Percentiles rank a stretch among this genome's conserved stretches.
Conservation (phyloP, 2,329 filamentous ascomycete genomes). For the Pseudogymnoascus sp. region DNA sequence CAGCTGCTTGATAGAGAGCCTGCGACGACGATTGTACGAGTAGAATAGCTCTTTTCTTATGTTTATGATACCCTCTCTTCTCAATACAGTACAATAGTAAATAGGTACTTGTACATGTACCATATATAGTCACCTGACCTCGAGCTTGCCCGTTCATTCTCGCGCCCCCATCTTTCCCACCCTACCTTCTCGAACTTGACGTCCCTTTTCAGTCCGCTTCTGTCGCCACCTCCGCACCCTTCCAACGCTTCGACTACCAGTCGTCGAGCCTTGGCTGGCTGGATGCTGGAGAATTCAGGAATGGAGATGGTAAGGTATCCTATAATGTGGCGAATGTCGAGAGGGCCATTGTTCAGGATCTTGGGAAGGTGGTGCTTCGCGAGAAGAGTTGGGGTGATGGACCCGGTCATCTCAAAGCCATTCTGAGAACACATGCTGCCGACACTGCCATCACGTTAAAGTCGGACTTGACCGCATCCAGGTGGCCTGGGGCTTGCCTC, state of each 20-base stretch:
- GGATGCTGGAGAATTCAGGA: constrained; percentile 83
- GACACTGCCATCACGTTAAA: constrained; percentile 65
- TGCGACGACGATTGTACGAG: background rate
- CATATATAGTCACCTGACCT: background rate
- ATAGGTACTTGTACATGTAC: background rate
- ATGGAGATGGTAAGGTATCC: constrained; percentile 88
- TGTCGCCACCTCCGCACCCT: constrained; percentile 54
- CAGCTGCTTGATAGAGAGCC: background rate
- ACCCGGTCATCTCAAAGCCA: constrained; percentile 62
- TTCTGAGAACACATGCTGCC: constrained; percentile 29
- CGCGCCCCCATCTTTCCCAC: constrained; percentile 94
- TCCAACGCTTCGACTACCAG: constrained; percentile 90
- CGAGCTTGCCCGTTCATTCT: constrained; percentile 54
- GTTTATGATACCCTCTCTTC: constrained; percentile 6
- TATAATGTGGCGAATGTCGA: constrained; percentile 93
- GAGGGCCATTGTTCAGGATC: constrained; percentile 80
- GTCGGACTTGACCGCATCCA: constrained; percentile 72
- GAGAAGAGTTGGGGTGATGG: constrained; percentile 77
- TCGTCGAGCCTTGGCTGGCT: constrained; percentile 80
- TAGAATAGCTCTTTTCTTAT: background rate
- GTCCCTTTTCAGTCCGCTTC: constrained; percentile 56
- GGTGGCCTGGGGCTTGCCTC: constrained; percentile 21
- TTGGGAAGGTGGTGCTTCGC: constrained; percentile 85
- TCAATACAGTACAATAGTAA: constrained; percentile 2
- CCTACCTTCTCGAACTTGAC: constrained; percentile 91